Evolutionary conservation across 148 eudicot genomes (phyloP).

Genomic region (Arbutus unedo): DNA sequence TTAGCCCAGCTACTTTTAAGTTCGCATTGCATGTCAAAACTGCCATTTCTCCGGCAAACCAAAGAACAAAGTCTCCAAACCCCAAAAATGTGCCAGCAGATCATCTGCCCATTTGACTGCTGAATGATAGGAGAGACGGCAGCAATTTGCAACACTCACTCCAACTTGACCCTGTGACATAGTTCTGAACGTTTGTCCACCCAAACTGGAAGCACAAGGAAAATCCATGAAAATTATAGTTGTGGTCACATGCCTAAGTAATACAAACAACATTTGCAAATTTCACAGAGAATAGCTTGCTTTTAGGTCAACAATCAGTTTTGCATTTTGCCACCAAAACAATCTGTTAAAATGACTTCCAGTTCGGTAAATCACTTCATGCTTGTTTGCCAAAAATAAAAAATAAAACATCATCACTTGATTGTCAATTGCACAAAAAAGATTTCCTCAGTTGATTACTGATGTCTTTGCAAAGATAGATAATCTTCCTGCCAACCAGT

Average conservation of each 20-base stretch:
- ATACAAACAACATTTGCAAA: not conserved
- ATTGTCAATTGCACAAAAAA: not conserved
- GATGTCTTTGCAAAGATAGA: not conserved
- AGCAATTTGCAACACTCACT: not conserved
- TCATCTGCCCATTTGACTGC: slow-evolving; percentile 6
- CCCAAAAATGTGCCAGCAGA: not conserved
- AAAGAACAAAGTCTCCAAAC: not conserved
- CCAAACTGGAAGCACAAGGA: slow-evolving; percentile 9
- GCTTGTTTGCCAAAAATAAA: not conserved
- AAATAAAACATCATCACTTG: not conserved
- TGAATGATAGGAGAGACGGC: not conserved
- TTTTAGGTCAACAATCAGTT: not conserved
- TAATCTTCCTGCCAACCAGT: not conserved
- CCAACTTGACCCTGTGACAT: slow-evolving; percentile 10
- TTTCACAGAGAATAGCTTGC: not conserved
- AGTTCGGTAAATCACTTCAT: not conserved
- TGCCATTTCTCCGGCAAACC: not conserved
- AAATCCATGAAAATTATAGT: not conserved
- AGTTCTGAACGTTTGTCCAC: not conserved
- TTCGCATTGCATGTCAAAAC: not conserved
- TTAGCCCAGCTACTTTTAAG: not conserved
- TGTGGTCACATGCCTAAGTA: not conserved
- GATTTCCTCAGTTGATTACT: not conserved
- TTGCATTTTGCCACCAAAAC: not conserved
- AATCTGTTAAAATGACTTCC: not conserved